Conservation (phyloP, 768 basidiomycete genomes). For the Lactarius trivialis region DNA sequence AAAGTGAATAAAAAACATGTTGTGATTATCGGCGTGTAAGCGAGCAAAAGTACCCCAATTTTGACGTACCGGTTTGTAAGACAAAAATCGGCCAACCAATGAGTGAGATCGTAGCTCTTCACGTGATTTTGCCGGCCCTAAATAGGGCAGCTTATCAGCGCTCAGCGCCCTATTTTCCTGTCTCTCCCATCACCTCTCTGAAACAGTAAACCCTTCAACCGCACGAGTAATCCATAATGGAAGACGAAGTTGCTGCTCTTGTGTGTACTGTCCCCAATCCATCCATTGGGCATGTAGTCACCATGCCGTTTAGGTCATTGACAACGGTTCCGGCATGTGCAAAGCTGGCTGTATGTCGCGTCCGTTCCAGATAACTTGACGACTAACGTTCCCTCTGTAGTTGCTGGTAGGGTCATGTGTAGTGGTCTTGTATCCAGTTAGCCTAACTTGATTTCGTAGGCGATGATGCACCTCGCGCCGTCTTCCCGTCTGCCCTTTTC, state of each 20-base stretch:
- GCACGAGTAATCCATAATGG: constrained; percentile 34
- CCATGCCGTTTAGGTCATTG: constrained; percentile 54
- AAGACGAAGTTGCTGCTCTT: constrained; percentile 60
- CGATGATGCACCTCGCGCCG: constrained; percentile 93
- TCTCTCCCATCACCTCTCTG: constrained; percentile 1
- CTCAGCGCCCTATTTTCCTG: background rate
- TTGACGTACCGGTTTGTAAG: background rate
- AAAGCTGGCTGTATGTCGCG: constrained; percentile 88
- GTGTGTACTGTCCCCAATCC: constrained; percentile 28
- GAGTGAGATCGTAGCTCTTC: background rate
- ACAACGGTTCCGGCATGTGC: constrained; percentile 99
- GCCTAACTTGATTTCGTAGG: constrained; percentile 23
- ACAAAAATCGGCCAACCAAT: background rate
- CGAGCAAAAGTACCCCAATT: background rate
- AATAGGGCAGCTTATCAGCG: background rate
- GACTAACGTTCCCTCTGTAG: background rate
- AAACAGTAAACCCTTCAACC: background rate
- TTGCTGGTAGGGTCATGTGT: constrained; percentile 2
- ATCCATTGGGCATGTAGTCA: background rate
- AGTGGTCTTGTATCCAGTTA: background rate
- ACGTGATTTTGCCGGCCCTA: constrained; percentile 5
- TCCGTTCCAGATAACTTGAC: background rate
- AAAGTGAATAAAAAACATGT: background rate
- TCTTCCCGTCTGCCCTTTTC: constrained; percentile 69
- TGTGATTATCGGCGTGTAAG: background rate